Evolutionary conservation across 179 eudicot species (phyloP), one percentile per base, ranked within the genome.

Genomic region (Vitellaria paradoxa): DNA sequence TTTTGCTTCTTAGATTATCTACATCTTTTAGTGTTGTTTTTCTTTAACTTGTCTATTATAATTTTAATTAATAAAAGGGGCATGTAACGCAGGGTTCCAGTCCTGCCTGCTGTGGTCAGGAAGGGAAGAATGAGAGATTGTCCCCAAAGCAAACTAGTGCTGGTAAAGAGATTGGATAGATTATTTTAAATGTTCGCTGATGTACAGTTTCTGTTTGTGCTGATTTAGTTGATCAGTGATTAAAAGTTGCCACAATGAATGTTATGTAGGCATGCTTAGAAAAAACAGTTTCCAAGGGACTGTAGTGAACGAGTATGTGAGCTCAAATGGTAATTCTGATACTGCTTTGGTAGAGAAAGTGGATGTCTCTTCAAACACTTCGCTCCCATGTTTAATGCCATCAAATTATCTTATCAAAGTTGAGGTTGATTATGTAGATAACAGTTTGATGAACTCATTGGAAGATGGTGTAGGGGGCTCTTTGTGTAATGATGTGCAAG

Each of bases 391-490:
- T 74, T 71, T 73, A 49, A 18, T 75, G 52, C 14, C 13, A 47
- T 74, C 68, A 21, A 59, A 65, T 20, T 56, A 26, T 85, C 77
- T 79, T 60, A 73, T 63, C 11, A 69, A 67, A 66, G 80, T 71
- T 17, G 65, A 81, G 79, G 59, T 57, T 72, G 85, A 81, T 46
- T 69, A 14, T 56, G 60, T 26, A 37, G 80, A 68, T 47, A 18
- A 75, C 40, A 40, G 14, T n/a, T 42, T 69, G 52, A 23, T n/a
- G 60, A 72, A 65, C 78, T 73, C 73, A 68, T 62, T 69, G 15
- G 79, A 55, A 26, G 80, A 81, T 77, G 65, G 69, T 66, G 24
- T 75, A n/a, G 62, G 46, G 50, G 83, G 72, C 72, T 78, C 77
- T 15, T 70, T 68, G 42, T 52, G 66, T 75, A 76, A 67, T 57